phyloP scores from a whole-genome alignment of 2,329 filamentous ascomycete genomes.

The Colletotrichum tropicicola region DNA sequence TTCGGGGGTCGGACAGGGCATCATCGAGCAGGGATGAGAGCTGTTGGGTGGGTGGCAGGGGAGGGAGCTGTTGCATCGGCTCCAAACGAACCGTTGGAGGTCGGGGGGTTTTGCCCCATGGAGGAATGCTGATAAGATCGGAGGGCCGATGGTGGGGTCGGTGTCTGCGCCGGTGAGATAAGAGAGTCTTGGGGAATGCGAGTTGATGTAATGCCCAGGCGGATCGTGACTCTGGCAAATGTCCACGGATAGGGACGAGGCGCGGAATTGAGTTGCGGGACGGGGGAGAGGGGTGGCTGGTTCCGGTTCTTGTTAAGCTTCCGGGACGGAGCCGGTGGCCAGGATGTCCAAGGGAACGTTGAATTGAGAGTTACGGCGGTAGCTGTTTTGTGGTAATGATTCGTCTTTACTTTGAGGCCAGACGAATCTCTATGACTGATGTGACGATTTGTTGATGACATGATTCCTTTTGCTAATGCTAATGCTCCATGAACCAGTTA shows the following conservation, averaged over 20 bases:
- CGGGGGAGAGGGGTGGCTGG: no score
- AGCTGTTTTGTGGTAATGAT: neutral
- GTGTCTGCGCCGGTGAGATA: neutral
- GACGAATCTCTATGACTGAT: neutral
- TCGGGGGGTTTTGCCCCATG: slow-evolving; percentile 2
- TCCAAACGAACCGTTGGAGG: slow-evolving; percentile 27
- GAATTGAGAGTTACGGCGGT: no score
- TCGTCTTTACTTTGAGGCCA: neutral
- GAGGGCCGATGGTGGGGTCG: neutral
- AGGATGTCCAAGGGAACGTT: neutral
- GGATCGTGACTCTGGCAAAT: neutral
- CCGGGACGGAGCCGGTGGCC: no score
- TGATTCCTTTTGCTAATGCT: no score
- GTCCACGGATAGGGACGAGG: neutral
- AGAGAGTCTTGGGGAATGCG: neutral
- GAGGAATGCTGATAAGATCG: slow-evolving; percentile 18
- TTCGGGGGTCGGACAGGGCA: neutral
- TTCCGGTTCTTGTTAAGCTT: no score
- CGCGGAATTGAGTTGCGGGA: neutral
- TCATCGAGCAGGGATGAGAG: neutral
- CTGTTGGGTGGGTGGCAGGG: neutral
- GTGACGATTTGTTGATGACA: no score
- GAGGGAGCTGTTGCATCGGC: neutral
- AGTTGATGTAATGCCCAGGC: slow-evolving; percentile 14
- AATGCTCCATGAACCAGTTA: neutral